Evolutionary conservation across 2,329 filamentous ascomycete species (phyloP).

Genomic region (Fusarium foetens): DNA sequence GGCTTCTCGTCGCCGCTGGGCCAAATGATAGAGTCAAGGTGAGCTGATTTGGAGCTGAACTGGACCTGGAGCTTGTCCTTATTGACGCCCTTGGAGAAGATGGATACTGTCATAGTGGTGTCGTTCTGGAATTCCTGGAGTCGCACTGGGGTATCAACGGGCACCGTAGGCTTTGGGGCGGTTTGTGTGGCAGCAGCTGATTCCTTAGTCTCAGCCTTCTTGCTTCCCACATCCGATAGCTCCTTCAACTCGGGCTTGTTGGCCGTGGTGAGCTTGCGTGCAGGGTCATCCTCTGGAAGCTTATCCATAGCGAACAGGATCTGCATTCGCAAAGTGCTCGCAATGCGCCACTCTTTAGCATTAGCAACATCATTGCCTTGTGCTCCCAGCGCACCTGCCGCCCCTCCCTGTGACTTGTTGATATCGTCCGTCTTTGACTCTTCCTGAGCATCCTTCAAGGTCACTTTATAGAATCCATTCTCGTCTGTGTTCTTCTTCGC

Average conservation of each 20-base stretch:
- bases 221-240: constrained; percentile 33
- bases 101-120: constrained; percentile 50
- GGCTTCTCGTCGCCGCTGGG: constrained; percentile 66
- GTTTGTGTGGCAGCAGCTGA: background rate
- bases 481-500: constrained; percentile 51
- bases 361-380: constrained; percentile 14
- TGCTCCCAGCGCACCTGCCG: background rate
- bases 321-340: constrained; percentile 59
- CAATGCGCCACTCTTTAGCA: constrained; percentile 51
- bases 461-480: constrained; percentile 60
- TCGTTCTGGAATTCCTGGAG: constrained; percentile 53
- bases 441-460: constrained; percentile 43
- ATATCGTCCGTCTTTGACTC: constrained; percentile 47
- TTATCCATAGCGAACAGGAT: constrained; percentile 57
- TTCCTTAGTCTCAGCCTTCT: constrained; percentile 3
- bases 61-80: constrained; percentile 54
- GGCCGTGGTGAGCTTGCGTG: constrained; percentile 57
- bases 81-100: constrained; percentile 56
- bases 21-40: constrained; percentile 47
- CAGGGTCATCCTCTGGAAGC: constrained; percentile 57
- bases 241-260: constrained; percentile 47
- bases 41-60: constrained; percentile 44
- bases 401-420: constrained; percentile 36
- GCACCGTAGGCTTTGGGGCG: constrained; percentile 29
- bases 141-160: constrained; percentile 40